Evolutionary conservation across 2,329 filamentous ascomycete genomes (phyloP), one percentile per base, ranked within the genome.

Genomic region (Fusarium verrucosum): DNA sequence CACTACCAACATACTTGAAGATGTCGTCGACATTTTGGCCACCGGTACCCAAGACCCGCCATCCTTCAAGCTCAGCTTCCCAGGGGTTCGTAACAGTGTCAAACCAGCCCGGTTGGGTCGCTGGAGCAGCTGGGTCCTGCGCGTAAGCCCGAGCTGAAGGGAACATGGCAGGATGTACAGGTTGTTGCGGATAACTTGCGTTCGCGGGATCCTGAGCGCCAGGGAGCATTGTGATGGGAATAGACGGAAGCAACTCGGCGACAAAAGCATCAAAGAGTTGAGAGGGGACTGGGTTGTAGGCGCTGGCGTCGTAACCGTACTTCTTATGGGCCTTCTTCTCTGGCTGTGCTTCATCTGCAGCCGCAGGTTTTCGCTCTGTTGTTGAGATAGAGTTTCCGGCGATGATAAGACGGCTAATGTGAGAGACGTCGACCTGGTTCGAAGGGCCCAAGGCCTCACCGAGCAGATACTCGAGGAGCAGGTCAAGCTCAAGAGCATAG

Each of bases 21-120:
- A 98, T 87, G 76, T 99, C 96, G 70, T 96, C 91, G 4, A 99
- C 86, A 50, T 96, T 96, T 79, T 99, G 95, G 0, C 95, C 95
- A 32, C 92, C 91, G 0, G 91, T 95, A 11, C 91, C 94, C 40
- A 97, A 84, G 8, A 98, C 79, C 38, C 92, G 86, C 89, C 92
- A 96, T 1, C 95, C 96, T 52, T 96, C 93, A 1, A 99, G 78
- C 74, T 97, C 92, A 20, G 89, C 92, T 70, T 96, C 91, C 89
- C 91, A 96, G 0, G 95, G 95, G 72, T 99, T 99, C 6, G 95
- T 98, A 42, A 94, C 91, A 7, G 86, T 84, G 75, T 98, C 92
- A 50, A 99, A 88, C 89, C 93, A 97, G 19, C 90, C 88, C 0
- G 85, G 79, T 44, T 86, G 81, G 4, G 43, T 45, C 23, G 71